Base-by-base conservation (phyloP, 1,284 basidiomycete species). In the Papiliotrema laurentii region DNA sequence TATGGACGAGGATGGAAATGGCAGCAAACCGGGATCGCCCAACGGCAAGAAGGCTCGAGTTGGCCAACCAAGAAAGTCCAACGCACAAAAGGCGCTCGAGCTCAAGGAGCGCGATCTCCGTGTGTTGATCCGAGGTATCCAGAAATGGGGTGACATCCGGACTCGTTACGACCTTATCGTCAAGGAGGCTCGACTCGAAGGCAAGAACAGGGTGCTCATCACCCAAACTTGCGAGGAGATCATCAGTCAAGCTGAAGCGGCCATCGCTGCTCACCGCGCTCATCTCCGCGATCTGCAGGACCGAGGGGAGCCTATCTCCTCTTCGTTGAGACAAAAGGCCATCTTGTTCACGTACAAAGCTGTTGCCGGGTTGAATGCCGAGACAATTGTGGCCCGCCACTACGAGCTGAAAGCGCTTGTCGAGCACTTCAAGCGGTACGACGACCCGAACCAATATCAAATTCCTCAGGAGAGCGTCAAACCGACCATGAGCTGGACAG, bases 111-210 rank as follows among this genome's bases (percentile, higher is more conserved):
- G 94, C 41, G 96, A 99, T 69, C 83, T 97, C 30, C 91, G 96
- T 56, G 91, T 94, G 36, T 80, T 99, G 36, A 90, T 97, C 55
- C 83, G 94, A 57, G 94, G 91, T 67, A 79, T 99, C 60, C 92
- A 97, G 68, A 86, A 92, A 50, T 98, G 94, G 92, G 96, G 96
- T 26, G 94, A 98, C 71, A 90, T 98, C 56, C 83, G 91, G 45
- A 85, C 88, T 61, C 87, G 94, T 41, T 97, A 94, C 74, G 91
- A 97, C 51, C 80, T 86, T 49, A 97, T 98, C 63, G 92, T 94
- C 55, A 79, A 79, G 50, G 94, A 98, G 71, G 81, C 92, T n/a
- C 93, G 92, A 72, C 81, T 98, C 50, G 82, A 86, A 60, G 86
- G 88, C 77, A 98, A 99, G 81, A 96, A 98, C 75, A 85, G 85